Evolutionary conservation across 148 eudicot genomes (phyloP), one percentile per base, ranked within the genome.

Genomic region (Salicornia ramosissima): DNA sequence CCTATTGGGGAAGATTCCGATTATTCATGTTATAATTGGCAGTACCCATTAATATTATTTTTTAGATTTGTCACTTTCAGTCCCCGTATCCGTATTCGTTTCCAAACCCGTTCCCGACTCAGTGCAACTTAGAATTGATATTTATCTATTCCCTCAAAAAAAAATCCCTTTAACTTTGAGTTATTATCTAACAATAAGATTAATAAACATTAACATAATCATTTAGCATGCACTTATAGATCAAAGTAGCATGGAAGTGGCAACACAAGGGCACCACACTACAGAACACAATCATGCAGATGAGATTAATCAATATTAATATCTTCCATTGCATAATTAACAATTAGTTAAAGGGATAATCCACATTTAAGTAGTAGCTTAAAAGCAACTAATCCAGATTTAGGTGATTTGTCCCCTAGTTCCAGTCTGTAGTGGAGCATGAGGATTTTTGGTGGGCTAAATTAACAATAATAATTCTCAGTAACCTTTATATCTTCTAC

Each of bases 371-470:
- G 14, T 4, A 31, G 39, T 58, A 30, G 8, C 34, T 28, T 56
- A 15, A 3, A 56, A 58, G 40, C 63, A 62, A 62, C 21, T 62
- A 39, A 62, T 34, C 29, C 50, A 2, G 14, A 21, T 10, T 40
- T 24, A 22, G 29, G 67, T 31, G 31, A 63, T 63, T 63, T 42
- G 67, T 40, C 31, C 30, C 30, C 19, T 22, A 40, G 40, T 40
- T 63, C 49, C 67, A 63, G 30, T 63, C 49, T 63, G 49, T 62
- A 63, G 67, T 40, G 65, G 67, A 62, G 67, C 67, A 63, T 63
- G 31, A 49, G 9, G 50, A 7, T 21, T 36, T 40, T 21, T 63
- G 50, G 67, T 63, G 67, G 67, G 67, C 67, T 21, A 62, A 36
- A 5, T 4, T 8, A 63, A 25, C 50, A 63, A 63, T 63, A n/a